Evolutionary conservation across 495 filamentous ascomycete species (phyloP), one percentile per base, ranked within the genome.

Genomic region (Penicillium psychrofluorescens): DNA sequence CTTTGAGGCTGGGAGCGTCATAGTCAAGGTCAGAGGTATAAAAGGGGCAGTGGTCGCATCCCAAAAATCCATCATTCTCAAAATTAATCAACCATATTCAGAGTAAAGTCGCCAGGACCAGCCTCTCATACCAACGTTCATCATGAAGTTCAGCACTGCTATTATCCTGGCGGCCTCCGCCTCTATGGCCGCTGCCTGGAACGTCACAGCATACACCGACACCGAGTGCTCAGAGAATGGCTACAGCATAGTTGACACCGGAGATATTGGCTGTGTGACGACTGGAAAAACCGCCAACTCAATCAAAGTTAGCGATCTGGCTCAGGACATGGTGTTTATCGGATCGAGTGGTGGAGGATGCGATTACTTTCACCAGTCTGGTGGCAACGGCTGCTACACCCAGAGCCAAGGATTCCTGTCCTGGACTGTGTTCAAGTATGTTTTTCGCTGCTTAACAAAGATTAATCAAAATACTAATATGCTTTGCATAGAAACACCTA

Each of bases 381-480:
- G 44, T 41, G 44, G 44, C 3, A 46, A 46, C 31, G 44, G 44
- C 16, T 41, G 44, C 44, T 40, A 46, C 10, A 30, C 31, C 22
- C 44, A 46, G 33, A 27, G 33, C 14, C 44, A 46, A 11, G 37
- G 9, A 2, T 46, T 46, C 38, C 37, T 36, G 15, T 46, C 38
- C 14, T 42, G 33, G 13, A 42, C 29, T 14, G 29, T 42, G 1
- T 41, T 11, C 7, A 30, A 40, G 38, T 27, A 14, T 40, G 22
- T 40, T 22, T 6, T 22, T 22, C 6, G 22, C 22, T 22, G 22
- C 22, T 22, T 22, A 22, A 3, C 22, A 6, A 22, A 22, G 4
- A 4, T 3, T 22, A 22, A 22, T 22, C 22, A 22, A 22, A 4
- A 22, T 22, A 22, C 22, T 22, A 22, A 22, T 22, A 22, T 22